These are phyloP conservation scores for Hippophae gyantsensis DNA, from an alignment of 306 rosid genomes.

Conservation along the genomic window DNA sequence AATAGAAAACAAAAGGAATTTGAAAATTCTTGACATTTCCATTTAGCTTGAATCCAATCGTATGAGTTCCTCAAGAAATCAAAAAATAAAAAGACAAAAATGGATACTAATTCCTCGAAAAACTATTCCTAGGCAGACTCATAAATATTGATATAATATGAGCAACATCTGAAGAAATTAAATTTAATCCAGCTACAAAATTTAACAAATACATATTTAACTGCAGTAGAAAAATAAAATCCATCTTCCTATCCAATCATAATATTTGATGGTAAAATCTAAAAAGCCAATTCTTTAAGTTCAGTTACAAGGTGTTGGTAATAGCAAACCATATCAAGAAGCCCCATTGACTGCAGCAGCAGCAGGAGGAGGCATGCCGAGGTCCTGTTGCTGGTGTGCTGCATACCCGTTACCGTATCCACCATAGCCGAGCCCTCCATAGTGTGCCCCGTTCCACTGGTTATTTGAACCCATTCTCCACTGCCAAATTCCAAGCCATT, in stretches of 20 bases:
- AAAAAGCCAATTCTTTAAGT: constrained; percentile 17
- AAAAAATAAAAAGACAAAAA: too few species aligned
- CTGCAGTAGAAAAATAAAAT: constrained; percentile 31
- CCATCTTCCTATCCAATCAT: constrained; percentile 28
- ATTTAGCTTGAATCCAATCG: too few species aligned
- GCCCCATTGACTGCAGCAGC: constrained; percentile 65
- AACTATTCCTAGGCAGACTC: constrained; percentile 29
- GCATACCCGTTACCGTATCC: constrained; percentile 39
- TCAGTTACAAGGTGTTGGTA: constrained; percentile 19
- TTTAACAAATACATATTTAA: constrained; percentile 33
- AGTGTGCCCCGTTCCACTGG: constrained; percentile 59
- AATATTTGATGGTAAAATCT: constrained; percentile 14
- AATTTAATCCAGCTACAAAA: constrained; percentile 43
- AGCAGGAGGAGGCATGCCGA: constrained; percentile 33
- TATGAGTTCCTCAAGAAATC: too few species aligned
- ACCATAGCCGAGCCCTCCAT: constrained; percentile 54
- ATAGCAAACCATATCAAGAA: constrained; percentile 31
- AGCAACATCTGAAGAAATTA: constrained; percentile 13
- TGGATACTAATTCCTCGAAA: constrained; percentile 13
- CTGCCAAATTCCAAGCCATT: constrained; percentile 34
- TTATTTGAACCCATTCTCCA: constrained; percentile 64
- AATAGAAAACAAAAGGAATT: too few species aligned
- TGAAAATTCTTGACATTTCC: too few species aligned
- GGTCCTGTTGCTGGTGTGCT: constrained; percentile 56
- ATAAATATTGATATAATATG: constrained; percentile 26